phyloP scores from a whole-genome alignment of 2,329 filamentous ascomycete species.

The Monosporascus sp. region DNA sequence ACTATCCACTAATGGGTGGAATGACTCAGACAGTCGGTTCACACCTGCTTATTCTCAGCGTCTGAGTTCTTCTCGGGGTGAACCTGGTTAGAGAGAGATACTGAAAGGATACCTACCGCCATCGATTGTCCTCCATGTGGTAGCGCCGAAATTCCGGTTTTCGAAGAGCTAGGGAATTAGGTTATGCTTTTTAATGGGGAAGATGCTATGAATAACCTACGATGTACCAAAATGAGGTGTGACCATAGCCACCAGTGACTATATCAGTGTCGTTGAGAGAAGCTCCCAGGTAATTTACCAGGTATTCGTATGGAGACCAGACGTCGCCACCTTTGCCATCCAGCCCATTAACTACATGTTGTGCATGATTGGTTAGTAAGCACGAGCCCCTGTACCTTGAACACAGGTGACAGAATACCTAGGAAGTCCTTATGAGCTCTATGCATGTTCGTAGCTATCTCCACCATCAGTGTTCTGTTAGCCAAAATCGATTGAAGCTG shows the following conservation, averaged over 20 bases:
- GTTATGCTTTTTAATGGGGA: constrained; percentile 2
- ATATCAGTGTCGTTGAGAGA: constrained; percentile 51
- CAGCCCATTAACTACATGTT: constrained; percentile 25
- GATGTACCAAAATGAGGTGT: constrained; percentile 40
- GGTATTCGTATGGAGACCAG: constrained; percentile 60
- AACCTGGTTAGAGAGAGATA: neutral
- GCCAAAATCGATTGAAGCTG: constrained; percentile 31
- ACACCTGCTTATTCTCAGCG: constrained; percentile 18
- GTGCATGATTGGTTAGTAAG: neutral
- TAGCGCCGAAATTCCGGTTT: constrained; percentile 53
- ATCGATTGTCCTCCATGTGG: constrained; percentile 59
- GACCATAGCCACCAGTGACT: constrained; percentile 32
- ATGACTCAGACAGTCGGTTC: constrained; percentile 55
- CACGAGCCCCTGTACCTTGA: neutral
- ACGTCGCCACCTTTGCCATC: constrained; percentile 49
- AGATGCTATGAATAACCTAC: constrained; percentile 9
- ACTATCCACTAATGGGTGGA: constrained; percentile 57
- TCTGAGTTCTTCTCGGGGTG: too few relatives aligned
- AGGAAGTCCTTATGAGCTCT: constrained; percentile 37
- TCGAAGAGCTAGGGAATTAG: constrained; percentile 40
- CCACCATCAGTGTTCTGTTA: constrained; percentile 29
- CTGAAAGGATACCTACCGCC: constrained; percentile 25
- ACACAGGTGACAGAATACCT: constrained; percentile 4
- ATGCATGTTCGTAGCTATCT: constrained; percentile 38
- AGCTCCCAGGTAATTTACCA: constrained; percentile 52